A percentile compares a stretch with the other conserved stretches of the same genome.
Evolutionary conservation across 148 eudicot genomes (phyloP).

Genomic region (Rhododendron williamsianum): DNA sequence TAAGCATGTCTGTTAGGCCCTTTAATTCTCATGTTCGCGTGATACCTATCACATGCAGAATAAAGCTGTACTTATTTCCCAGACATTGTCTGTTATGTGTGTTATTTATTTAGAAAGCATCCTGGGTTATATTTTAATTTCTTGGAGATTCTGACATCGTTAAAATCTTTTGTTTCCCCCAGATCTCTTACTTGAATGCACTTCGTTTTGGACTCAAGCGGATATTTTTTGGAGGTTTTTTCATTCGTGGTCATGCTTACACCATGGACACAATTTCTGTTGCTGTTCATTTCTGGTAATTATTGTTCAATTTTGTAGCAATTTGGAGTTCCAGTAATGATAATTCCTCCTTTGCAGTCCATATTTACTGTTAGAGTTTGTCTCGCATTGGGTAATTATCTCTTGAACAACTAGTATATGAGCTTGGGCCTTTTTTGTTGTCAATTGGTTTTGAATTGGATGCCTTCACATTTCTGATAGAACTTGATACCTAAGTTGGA

Average conservation of each 20-base stretch:
- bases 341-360: neutral
- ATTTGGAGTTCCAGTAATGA: neutral
- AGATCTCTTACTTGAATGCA: conserved; percentile 93
- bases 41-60: neutral
- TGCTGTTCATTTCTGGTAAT: conserved; percentile 90
- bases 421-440: neutral
- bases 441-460: neutral
- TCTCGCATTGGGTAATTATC: neutral
- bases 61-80: neutral
- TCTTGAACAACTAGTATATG: neutral
- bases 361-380: neutral
- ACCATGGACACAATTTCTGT: conserved; percentile 98
- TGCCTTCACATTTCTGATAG: neutral
- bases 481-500: neutral
- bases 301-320: neutral
- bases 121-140: neutral
- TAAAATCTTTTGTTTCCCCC: conserved; percentile 12
- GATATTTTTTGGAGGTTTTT: conserved; percentile 94
- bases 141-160: neutral
- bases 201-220: conserved; percentile 76
- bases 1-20: neutral
- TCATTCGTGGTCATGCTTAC: conserved; percentile 83
- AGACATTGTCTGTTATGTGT: neutral
- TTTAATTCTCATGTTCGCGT: neutral
- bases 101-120: neutral